Evolutionary conservation across 2,329 filamentous ascomycete species (phyloP).

Genomic region (Fusarium sp.): DNA sequence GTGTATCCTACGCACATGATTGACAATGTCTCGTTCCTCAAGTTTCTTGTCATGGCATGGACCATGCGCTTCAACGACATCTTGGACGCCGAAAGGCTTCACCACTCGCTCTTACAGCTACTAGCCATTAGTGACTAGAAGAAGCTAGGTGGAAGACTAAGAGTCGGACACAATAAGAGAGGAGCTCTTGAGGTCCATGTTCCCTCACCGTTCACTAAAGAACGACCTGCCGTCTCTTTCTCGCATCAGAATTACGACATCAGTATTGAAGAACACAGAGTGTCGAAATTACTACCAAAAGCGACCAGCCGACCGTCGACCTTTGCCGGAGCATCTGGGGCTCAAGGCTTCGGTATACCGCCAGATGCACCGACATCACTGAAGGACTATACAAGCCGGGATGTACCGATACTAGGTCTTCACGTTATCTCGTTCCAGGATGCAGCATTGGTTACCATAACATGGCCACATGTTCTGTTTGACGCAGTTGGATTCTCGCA

Average conservation of each 20-base stretch:
- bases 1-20: background rate
- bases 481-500: background rate
- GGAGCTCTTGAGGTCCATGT: background rate
- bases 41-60: background rate
- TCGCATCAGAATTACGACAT: background rate
- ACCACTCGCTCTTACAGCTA: background rate
- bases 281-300: fast-evolving
- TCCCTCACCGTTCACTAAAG: background rate
- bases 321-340: no score
- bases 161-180: fast-evolving
- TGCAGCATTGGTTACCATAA: fast-evolving
- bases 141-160: background rate
- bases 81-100: background rate
- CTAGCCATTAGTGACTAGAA: background rate
- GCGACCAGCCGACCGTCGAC: background rate
- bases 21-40: background rate
- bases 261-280: background rate
- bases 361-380: fast-evolving
- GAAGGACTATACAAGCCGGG: background rate
- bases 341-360: background rate
- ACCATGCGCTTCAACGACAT: background rate
- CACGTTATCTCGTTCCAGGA: background rate
- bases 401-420: background rate
- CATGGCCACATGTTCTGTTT: background rate
- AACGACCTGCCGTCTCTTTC: background rate